phyloP scores from a whole-genome alignment of 768 basidiomycete species.

The Artomyces pyxidatus region DNA sequence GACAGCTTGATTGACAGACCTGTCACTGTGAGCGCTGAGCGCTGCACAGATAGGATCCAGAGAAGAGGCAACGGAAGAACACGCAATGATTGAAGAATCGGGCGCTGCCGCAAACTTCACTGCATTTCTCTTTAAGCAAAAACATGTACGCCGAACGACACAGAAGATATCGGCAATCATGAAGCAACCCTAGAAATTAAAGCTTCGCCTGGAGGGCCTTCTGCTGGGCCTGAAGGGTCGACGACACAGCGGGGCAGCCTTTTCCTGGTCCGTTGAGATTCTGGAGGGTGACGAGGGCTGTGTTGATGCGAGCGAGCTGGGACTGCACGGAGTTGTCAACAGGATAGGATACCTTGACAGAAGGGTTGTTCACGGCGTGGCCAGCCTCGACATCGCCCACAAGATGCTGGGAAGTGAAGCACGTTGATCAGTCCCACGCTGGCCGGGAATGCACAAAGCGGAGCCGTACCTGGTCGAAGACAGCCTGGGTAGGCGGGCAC shows the following conservation, averaged over 20 bases:
- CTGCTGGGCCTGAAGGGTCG: slow-evolving; percentile 27
- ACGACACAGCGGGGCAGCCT: slow-evolving; percentile 58
- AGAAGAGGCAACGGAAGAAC: too few species aligned
- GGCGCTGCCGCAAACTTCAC: too few species aligned
- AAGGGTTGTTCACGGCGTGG: slow-evolving; percentile 54
- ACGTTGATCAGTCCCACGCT: slow-evolving; percentile 1
- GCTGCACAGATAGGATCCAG: too few species aligned
- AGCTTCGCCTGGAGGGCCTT: neutral
- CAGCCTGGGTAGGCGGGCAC: slow-evolving; percentile 27
- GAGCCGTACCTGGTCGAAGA: slow-evolving; percentile 23
- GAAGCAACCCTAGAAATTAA: neutral
- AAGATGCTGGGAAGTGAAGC: slow-evolving; percentile 1
- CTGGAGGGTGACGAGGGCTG: slow-evolving; percentile 59
- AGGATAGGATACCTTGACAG: slow-evolving; percentile 53
- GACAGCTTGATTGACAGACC: too few species aligned
- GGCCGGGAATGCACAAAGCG: neutral
- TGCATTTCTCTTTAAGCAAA: too few species aligned
- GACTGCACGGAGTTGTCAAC: slow-evolving; percentile 45
- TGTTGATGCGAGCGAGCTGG: slow-evolving; percentile 46
- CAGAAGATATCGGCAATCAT: too few species aligned
- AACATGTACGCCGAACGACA: too few species aligned
- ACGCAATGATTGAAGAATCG: too few species aligned
- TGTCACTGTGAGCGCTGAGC: too few species aligned
- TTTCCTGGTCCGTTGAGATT: slow-evolving; percentile 59
- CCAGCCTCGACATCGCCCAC: neutral